Percentiles rank a stretch among this genome's conserved stretches.
phyloP scores from a whole-genome alignment of 1,284 basidiomycete species.

The Peniophora sp. region DNA sequence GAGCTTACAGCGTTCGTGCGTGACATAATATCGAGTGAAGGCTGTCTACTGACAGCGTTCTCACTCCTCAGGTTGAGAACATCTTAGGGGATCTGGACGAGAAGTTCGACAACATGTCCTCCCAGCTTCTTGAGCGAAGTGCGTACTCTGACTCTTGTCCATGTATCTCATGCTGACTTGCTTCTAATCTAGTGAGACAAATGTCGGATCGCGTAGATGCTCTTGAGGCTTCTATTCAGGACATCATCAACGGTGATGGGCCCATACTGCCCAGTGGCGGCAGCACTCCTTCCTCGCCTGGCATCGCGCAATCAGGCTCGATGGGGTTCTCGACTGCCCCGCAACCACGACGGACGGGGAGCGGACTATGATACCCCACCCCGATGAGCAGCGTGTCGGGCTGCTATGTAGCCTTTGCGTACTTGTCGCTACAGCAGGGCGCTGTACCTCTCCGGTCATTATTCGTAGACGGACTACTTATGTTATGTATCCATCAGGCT shows the following conservation, averaged over 20 bases:
- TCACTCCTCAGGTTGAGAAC: constrained; percentile 56
- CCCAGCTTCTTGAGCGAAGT: constrained; percentile 76
- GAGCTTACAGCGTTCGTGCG: constrained; percentile 77
- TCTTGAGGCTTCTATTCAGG: constrained; percentile 73
- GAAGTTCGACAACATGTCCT: constrained; percentile 81
- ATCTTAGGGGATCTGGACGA: constrained; percentile 69
- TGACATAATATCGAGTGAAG: constrained; percentile 8
- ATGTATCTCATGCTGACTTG: constrained; percentile 6
- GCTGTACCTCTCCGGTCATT: too few relatives aligned
- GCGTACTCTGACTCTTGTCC: constrained; percentile 4
- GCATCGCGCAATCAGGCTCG: too few relatives aligned
- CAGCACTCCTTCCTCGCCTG: too few relatives aligned
- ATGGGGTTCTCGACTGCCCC: too few relatives aligned
- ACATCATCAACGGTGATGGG: constrained; percentile 68
- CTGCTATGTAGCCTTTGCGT: too few relatives aligned
- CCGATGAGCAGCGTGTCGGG: too few relatives aligned
- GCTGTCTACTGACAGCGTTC: background rate
- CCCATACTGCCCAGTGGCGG: background rate
- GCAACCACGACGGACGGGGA: too few relatives aligned
- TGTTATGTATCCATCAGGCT: too few relatives aligned
- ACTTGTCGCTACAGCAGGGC: too few relatives aligned
- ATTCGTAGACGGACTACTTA: too few relatives aligned
- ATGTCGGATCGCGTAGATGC: constrained; percentile 82
- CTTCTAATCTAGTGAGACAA: constrained; percentile 60
- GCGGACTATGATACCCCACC: too few relatives aligned